Evolutionary conservation across 73 alveolate genomes (phyloP), one percentile per base, ranked within the genome.

Genomic region (Uronychia setigera): DNA sequence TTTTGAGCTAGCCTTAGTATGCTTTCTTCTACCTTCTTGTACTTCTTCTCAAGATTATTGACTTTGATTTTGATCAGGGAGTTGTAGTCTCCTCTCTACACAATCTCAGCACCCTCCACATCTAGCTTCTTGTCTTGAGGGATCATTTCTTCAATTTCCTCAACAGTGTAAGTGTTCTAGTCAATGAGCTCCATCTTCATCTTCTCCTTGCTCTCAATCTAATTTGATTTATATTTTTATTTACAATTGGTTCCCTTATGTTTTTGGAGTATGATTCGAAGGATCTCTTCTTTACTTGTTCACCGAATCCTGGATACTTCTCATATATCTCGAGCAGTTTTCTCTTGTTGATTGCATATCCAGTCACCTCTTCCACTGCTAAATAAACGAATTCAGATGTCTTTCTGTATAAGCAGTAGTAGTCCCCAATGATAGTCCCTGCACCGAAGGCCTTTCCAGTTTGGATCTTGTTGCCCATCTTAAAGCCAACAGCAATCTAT

Each of bases 391-490:
- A 85, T 76, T 85, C 91, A 27, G 82, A 77, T 13, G 85, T 13
- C 31, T 78, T 33, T 1, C 30, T 59, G 59, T 34, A 77, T 35
- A 85, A 34, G 29, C 76, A 77, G 60, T 83, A 85, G 31, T 57
- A 33, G 33, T 85, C 91, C 0, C 91, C 91, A 31, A 85, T 85
- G 13, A 85, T 84, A 0, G 91, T 75, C 58, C 77, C 77, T 31
- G 57, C 35, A 26, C 91, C 91, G 32, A 85, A 32, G 76, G 35
- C 35, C 26, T 34, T 33, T 0, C 85, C 83, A 19, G 77, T 13
- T 35, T 85, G 77, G 32, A 74, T 13, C 57, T 33, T 29, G 31
- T 46, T 57, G 76, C 77, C 35, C 26, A 85, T 26, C 27, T 35
- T 32, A 59, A 77, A 85, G 28, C 91, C 91, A 1, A 85, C 81